phyloP scores from a whole-genome alignment of 1,284 basidiomycete species.

The Acaromyces ingoldii region DNA sequence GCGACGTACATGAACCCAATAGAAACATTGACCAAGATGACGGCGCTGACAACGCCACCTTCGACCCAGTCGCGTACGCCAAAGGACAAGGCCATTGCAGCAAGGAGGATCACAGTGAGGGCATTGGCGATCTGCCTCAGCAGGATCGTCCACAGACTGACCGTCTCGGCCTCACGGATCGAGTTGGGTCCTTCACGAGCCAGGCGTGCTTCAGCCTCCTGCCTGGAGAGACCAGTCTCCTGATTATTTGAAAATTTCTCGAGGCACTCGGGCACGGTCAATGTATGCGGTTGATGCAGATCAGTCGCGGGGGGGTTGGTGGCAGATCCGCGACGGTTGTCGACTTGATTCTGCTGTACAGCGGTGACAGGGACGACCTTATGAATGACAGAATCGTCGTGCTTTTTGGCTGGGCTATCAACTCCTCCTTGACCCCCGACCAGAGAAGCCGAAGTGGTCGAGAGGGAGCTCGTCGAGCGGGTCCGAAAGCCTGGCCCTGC shows the following conservation, averaged over 20 bases:
- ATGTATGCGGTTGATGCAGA: conserved; percentile 43
- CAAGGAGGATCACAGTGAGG: conserved; percentile 31
- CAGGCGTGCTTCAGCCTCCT: conserved; percentile 22
- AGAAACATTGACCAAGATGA: conserved; percentile 37
- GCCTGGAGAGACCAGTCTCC: conserved; percentile 23
- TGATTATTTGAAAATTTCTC: conserved; percentile 24
- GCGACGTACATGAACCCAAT: conserved; percentile 44
- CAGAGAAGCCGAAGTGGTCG: conserved; percentile 11
- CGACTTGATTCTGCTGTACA: conserved; percentile 8
- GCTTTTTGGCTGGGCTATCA: too few relatives aligned
- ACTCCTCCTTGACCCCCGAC: too few relatives aligned
- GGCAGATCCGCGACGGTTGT: conserved; percentile 16
- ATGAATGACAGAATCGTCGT: too few relatives aligned
- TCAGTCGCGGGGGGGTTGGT: conserved; percentile 26
- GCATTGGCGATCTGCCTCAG: conserved; percentile 43
- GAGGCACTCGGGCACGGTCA: conserved; percentile 23
- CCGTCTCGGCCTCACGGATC: conserved; percentile 30
- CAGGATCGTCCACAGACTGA: conserved; percentile 36
- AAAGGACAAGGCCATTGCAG: conserved; percentile 19
- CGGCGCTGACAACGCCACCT: conserved; percentile 17
- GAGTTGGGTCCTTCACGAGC: conserved; percentile 28
- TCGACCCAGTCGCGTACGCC: conserved; percentile 23
- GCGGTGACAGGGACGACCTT: conserved; percentile 13
- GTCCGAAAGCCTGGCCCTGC: not conserved
- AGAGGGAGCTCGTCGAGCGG: conserved; percentile 12